Evolutionary conservation across 2,329 filamentous ascomycete genomes (phyloP).

Genomic region (Ceratocystis diversiconidia): DNA sequence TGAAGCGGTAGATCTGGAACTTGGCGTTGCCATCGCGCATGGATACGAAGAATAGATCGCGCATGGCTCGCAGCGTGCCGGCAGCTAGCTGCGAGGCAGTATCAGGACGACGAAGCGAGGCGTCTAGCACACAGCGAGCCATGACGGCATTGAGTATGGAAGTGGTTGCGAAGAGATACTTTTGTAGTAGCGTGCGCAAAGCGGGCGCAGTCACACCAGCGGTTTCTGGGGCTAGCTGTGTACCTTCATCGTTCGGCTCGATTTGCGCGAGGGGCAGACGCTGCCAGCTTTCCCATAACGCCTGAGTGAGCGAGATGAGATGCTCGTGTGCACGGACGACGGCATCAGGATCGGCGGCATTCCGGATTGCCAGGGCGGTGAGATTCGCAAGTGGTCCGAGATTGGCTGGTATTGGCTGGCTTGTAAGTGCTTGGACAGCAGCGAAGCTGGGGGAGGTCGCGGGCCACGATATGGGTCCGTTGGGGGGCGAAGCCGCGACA

Average conservation of each 20-base stretch:
- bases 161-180: slow-evolving; percentile 60
- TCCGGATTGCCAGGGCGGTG: slow-evolving; percentile 48
- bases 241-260: slow-evolving; percentile 51
- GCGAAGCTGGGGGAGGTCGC: slow-evolving; percentile 44
- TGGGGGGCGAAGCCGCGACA: slow-evolving; percentile 19
- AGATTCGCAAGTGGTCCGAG: slow-evolving; percentile 55
- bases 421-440: slow-evolving; percentile 43
- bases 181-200: slow-evolving; percentile 62
- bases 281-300: slow-evolving; percentile 57
- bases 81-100: slow-evolving; percentile 50
- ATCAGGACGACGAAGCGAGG: slow-evolving; percentile 27
- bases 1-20: slow-evolving; percentile 75
- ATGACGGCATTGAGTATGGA: slow-evolving; percentile 62
- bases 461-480: slow-evolving; percentile 51
- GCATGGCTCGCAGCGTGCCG: slow-evolving; percentile 29
- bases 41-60: slow-evolving; percentile 71
- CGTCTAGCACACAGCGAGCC: slow-evolving; percentile 45
- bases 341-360: slow-evolving; percentile 31
- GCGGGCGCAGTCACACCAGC: slow-evolving; percentile 51
- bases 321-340: slow-evolving; percentile 44
- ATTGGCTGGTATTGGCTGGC: slow-evolving; percentile 47
- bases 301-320: slow-evolving; percentile 51
- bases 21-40: slow-evolving; percentile 55
- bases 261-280: slow-evolving; percentile 59
- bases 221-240: slow-evolving; percentile 50